phyloP scores from a whole-genome alignment of 1,139 yeast species.

The Blastobotrys proliferans region DNA sequence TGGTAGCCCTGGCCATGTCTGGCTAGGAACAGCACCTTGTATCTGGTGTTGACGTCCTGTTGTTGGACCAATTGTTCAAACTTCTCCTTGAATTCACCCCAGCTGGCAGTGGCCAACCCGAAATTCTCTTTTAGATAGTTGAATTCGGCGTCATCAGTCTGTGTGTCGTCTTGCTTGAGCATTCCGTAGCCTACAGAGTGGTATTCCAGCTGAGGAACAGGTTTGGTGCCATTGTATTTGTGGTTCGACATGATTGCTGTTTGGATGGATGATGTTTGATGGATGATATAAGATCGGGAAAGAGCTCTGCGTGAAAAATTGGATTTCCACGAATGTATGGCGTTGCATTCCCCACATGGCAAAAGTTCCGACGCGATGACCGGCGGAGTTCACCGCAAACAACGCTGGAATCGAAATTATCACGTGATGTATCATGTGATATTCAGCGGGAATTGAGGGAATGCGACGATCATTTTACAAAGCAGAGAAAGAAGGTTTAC shows the following conservation, averaged over 20 bases:
- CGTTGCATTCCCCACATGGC: too few relatives aligned
- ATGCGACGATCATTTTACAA: too few relatives aligned
- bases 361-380: too few relatives aligned
- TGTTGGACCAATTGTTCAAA: constrained; percentile 39
- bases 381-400: too few relatives aligned
- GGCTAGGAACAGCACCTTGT: constrained; percentile 59
- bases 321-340: too few relatives aligned
- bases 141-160: constrained; percentile 47
- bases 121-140: constrained; percentile 47
- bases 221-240: constrained; percentile 6
- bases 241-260: background rate
- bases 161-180: constrained; percentile 47
- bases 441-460: too few relatives aligned
- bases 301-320: too few relatives aligned
- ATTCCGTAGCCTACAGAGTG: constrained; percentile 36
- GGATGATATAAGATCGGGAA: too few relatives aligned
- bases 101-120: constrained; percentile 43
- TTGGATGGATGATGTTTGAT: too few relatives aligned
- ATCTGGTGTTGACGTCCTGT: constrained; percentile 38
- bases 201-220: constrained; percentile 12
- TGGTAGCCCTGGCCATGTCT: constrained; percentile 81
- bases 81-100: constrained; percentile 42
- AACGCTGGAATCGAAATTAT: too few relatives aligned
- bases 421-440: too few relatives aligned
- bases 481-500: too few relatives aligned